phyloP scores from a whole-genome alignment of 2,329 filamentous ascomycete species.

The Paecilomyces sp. region DNA sequence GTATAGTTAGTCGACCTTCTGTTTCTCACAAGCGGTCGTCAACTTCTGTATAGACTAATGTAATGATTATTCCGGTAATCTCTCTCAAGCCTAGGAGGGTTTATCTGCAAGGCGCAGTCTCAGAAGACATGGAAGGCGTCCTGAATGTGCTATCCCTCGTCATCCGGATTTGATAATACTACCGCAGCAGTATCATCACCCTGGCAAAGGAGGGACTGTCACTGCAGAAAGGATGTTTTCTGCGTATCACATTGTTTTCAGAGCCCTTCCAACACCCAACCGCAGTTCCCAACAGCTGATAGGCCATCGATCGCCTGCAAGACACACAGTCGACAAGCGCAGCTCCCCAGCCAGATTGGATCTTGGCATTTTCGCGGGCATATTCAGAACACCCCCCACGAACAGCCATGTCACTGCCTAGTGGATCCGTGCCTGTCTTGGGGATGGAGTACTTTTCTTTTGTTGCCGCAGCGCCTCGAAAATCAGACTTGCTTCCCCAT shows the following conservation, averaged over 20 bases:
- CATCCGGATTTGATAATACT: not conserved
- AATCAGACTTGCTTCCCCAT: not conserved
- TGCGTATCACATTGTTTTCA: not conserved
- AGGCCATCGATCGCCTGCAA: not conserved
- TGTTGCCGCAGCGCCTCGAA: not conserved
- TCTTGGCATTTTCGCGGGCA: not conserved
- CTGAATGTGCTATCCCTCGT: not conserved
- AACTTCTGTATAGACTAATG: not conserved
- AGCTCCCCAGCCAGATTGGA: not conserved
- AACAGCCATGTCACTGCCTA: not conserved
- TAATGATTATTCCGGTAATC: not conserved
- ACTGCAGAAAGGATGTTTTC: not conserved
- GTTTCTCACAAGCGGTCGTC: not conserved
- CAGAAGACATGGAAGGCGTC: not conserved
- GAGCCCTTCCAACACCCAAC: not conserved
- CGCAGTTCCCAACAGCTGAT: not conserved
- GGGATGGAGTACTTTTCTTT: not conserved
- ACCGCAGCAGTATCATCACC: not conserved
- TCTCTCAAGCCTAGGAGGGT: not conserved
- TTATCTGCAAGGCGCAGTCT: not conserved
- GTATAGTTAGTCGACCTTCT: not conserved
- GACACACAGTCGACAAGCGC: not conserved
- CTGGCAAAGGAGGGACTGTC: not conserved
- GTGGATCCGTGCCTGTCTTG: not conserved
- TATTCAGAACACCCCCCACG: not conserved